A percentile compares a stretch with the other conserved stretches of the same genome.
Evolutionary conservation across 2,329 filamentous ascomycete species (phyloP).

Genomic region (Trichoderma hamatum): DNA sequence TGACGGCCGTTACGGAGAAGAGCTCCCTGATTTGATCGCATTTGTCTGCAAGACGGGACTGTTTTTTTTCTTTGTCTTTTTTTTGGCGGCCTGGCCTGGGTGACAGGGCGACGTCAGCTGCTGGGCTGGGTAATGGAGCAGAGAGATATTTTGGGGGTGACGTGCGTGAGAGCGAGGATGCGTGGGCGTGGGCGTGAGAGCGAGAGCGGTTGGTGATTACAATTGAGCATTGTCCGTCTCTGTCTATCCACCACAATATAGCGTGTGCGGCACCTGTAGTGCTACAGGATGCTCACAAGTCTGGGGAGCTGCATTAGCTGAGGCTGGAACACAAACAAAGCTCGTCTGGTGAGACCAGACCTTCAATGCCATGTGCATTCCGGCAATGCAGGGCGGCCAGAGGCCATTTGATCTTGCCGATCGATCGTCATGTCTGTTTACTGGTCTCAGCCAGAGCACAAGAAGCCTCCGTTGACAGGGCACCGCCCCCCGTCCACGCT

Average conservation of each 20-base stretch:
- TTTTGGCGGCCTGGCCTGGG: constrained; percentile 8
- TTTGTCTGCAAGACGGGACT: constrained; percentile 12
- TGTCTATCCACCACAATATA: no score
- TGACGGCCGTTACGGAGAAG: constrained; percentile 1
- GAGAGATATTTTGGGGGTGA: neutral
- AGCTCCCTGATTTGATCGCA: constrained; percentile 22
- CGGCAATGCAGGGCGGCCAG: constrained; percentile 17
- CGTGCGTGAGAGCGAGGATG: neutral
- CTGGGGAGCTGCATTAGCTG: neutral
- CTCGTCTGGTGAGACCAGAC: constrained; percentile 15
- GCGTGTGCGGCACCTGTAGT: no score
- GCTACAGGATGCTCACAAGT: neutral
- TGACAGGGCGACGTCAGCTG: constrained; percentile 25
- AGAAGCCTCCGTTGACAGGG: constrained; percentile 14
- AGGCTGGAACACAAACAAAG: neutral
- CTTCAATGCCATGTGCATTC: constrained; percentile 17
- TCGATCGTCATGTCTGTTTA: constrained; percentile 23
- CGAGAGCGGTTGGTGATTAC: neutral
- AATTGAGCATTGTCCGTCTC: neutral
- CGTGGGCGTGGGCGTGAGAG: neutral
- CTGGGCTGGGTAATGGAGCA: neutral
- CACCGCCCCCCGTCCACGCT: constrained; percentile 14
- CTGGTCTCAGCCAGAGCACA: neutral
- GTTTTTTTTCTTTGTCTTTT: neutral
- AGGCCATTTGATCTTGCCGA: constrained; percentile 1